Base-by-base conservation (phyloP, 163 green algal genomes). In the Volvox carteri region DNA sequence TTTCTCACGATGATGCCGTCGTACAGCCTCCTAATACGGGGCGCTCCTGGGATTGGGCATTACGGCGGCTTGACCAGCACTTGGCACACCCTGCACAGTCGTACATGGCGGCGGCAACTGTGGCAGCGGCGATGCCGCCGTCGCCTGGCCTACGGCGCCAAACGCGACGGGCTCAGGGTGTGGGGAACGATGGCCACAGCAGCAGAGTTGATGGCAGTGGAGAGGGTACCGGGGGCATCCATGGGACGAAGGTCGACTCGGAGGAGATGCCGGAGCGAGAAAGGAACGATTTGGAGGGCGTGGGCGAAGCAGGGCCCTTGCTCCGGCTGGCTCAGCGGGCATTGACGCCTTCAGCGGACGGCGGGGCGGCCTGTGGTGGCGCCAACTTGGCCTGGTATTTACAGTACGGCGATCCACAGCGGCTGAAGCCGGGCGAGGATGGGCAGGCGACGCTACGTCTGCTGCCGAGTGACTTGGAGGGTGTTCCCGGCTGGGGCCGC, bases 341-440 rank as follows among this genome's bases (percentile, higher is more conserved):
- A 2, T 11, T 62, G 68, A 48, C 83, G 35, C 62, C 42, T 5
- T 23, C 83, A 2, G 48, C 37, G 0, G 83, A 18, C 48, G 68
- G 83, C 50, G 84, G 87, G 25, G 52, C 12, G 19, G 79, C 39
- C n/a, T 90, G 89, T 68, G n/a, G 35, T 25, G 84, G 89, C 30
- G 44, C 90, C 70, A 92, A 92, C 58, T 74, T 92, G 23, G 78
- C 78, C 4, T 92, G 90, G 90, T 91, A 91, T 78, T 33, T 75
- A 46, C 90, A 92, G 78, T 92, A 92, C 85, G 16, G 41, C 33
- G 74, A 77, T 16, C 81, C 81, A 39, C 52, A 50, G 56, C 25
- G 1, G 33, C 77, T 85, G 16, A 41, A 67, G 67, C 68, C 65
- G 54, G 6, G 56, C 44, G 5, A 8, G 42, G 62, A 28, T 18